A percentile compares a stretch with the other conserved stretches of the same genome.
Evolutionary conservation across 2,329 filamentous ascomycete genomes (phyloP).

Genomic region (Fusarium sp.): DNA sequence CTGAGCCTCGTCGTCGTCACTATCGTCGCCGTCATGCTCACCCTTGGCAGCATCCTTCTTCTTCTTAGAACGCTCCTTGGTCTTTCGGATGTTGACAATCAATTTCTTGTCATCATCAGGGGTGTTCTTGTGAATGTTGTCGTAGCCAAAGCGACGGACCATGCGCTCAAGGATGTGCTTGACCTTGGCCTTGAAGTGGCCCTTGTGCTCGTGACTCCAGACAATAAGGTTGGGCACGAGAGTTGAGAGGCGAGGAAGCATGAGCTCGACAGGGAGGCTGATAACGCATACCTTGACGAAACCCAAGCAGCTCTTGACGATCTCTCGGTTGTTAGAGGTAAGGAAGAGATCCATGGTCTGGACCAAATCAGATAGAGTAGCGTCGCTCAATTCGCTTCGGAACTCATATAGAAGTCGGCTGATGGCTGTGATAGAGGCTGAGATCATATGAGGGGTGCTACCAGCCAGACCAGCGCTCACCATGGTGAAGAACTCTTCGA

Average conservation of each 20-base stretch:
- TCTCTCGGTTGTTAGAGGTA: conserved; percentile 95
- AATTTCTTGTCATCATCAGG: conserved; percentile 91
- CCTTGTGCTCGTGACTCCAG: conserved; percentile 98
- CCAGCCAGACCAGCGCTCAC: conserved; percentile 94
- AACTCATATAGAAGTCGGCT: conserved; percentile 96
- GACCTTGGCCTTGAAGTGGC: conserved; percentile 95
- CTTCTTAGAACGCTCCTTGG: conserved; percentile 88
- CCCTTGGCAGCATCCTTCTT: conserved; percentile 79
- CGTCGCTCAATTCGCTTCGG: conserved; percentile 73
- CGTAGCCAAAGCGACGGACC: conserved; percentile 89
- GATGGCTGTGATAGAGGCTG: conserved; percentile 93
- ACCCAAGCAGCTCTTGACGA: conserved; percentile 92
- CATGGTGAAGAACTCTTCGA: conserved; percentile 99
- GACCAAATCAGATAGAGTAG: conserved; percentile 84
- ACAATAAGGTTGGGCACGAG: conserved; percentile 92
- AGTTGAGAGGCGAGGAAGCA: conserved; percentile 79
- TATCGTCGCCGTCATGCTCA: conserved; percentile 68
- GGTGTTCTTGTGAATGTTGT: conserved; percentile 81
- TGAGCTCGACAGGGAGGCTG: conserved; percentile 80
- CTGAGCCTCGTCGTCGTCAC: conserved; percentile 63
- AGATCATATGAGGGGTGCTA: conserved; percentile 95
- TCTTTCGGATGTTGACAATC: conserved; percentile 94
- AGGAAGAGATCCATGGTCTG: conserved; percentile 97
- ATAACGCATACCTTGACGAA: conserved; percentile 98
- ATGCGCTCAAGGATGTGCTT: conserved; percentile 98